Percentiles rank a stretch among this genome's conserved stretches.
Conservation (phyloP, 2,329 filamentous ascomycete genomes). For the Mariannaea elegans region DNA sequence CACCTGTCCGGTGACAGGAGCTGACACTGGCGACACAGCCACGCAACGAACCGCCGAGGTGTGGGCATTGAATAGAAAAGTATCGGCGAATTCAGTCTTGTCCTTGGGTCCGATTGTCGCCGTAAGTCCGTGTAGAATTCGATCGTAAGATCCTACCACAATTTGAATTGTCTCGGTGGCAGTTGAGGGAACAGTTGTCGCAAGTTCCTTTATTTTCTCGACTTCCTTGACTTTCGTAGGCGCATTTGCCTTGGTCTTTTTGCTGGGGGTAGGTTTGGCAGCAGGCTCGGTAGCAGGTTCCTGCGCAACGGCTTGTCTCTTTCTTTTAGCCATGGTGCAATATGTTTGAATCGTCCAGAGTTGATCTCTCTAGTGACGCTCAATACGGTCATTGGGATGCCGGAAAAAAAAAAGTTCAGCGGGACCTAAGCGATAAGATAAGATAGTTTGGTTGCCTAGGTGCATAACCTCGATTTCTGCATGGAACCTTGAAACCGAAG, state of each 20-base stretch:
- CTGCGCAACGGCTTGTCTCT: slow-evolving; percentile 51
- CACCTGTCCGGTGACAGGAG: slow-evolving; percentile 65
- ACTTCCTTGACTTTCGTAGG: slow-evolving; percentile 16
- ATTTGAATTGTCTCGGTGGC: slow-evolving; percentile 76
- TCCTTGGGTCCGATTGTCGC: slow-evolving; percentile 65
- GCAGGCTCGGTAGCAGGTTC: slow-evolving; percentile 33
- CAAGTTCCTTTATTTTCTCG: slow-evolving; percentile 20
- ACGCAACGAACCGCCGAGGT: slow-evolving; percentile 89
- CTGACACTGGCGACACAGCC: slow-evolving; percentile 81
- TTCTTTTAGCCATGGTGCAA: slow-evolving; percentile 58
- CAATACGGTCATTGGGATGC: neutral
- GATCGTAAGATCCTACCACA: slow-evolving; percentile 92
- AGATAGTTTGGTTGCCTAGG: slow-evolving; percentile 26
- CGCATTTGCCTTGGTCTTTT: slow-evolving; percentile 38
- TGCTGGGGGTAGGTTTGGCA: slow-evolving; percentile 27
- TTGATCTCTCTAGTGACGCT: slow-evolving; percentile 17
- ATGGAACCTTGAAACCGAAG: slow-evolving; percentile 6
- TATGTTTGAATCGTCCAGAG: slow-evolving; percentile 11
- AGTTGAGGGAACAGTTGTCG: slow-evolving; percentile 40
- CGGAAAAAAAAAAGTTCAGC: slow-evolving; percentile 40
- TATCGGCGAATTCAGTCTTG: slow-evolving; percentile 80
- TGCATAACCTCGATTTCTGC: slow-evolving; percentile 34
- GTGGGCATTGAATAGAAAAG: slow-evolving; percentile 96
- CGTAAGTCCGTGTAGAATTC: slow-evolving; percentile 88
- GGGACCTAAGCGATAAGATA: slow-evolving; percentile 45